Conservation (phyloP, 306 rosid genomes). For the Cicer judaicum region DNA sequence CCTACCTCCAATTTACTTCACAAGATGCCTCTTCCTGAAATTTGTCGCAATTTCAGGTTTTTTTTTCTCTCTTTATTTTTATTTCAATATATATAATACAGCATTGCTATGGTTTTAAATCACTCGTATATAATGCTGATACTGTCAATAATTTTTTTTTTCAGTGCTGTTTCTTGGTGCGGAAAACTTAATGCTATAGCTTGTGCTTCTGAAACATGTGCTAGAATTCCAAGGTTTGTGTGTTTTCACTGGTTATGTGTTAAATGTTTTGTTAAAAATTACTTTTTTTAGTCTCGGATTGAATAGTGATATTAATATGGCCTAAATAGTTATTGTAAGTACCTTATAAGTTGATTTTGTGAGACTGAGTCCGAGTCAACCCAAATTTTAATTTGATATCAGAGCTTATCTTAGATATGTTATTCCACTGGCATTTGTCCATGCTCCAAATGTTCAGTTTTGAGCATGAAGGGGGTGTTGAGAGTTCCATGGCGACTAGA, state of each 20-base stretch:
- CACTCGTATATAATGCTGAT: not conserved
- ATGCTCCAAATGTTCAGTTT: not conserved
- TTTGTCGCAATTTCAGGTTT: slow-evolving; percentile 95
- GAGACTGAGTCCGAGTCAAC: not conserved
- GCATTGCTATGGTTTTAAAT: too few relatives aligned
- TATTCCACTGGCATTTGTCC: not conserved
- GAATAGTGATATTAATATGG: not conserved
- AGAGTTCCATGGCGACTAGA: not conserved
- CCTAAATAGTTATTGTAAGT: not conserved
- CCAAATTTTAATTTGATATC: not conserved
- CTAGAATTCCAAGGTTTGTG: slow-evolving; percentile 88
- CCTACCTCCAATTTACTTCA: slow-evolving; percentile 74
- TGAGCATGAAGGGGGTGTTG: not conserved
- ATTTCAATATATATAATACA: not conserved
- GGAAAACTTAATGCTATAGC: slow-evolving; percentile 95
- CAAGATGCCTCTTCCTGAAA: slow-evolving; percentile 88
- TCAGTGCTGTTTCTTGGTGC: slow-evolving; percentile 95
- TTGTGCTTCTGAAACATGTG: slow-evolving; percentile 96
- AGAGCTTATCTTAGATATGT: not conserved
- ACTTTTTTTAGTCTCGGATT: not conserved
- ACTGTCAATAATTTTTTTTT: slow-evolving; percentile 19
- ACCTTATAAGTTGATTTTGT: not conserved
- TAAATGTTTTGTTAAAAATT: slow-evolving; percentile 1
- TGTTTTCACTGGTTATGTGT: not conserved
- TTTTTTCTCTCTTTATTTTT: not conserved